These are phyloP conservation scores for Auriculariales sp. DNA, from an alignment of 768 basidiomycete genomes.

Conservation along the genomic window DNA sequence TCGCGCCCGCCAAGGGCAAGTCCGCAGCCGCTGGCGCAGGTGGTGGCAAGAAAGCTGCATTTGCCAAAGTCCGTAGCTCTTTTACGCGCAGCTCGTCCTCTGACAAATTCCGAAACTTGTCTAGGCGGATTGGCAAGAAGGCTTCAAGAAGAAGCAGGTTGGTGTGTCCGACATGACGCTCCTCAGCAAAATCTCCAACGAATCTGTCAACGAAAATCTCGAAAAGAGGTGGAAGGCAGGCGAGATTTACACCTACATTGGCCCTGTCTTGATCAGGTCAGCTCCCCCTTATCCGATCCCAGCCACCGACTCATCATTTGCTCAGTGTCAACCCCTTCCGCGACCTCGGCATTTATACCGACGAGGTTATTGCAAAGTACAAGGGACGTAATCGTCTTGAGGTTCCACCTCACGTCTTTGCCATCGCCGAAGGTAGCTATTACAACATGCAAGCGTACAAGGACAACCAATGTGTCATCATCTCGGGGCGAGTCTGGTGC, in stretches of 20 bases:
- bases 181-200: conserved; percentile 91
- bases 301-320: too few relatives aligned
- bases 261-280: conserved; percentile 96
- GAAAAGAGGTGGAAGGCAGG: conserved; percentile 89
- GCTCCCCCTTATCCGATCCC: too few relatives aligned
- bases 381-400: conserved; percentile 96
- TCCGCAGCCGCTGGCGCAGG: conserved; percentile 16
- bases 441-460: conserved; percentile 99
- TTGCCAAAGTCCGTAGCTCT: conserved; percentile 72
- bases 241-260: conserved; percentile 99
- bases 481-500: conserved; percentile 98
- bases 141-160: conserved; percentile 98
- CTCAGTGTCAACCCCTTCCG: too few relatives aligned
- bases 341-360: conserved; percentile 98
- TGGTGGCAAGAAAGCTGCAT: conserved; percentile 34
- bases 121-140: conserved; percentile 98
- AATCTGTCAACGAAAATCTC: conserved; percentile 93
- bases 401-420: conserved; percentile 94
- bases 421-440: conserved; percentile 92
- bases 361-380: conserved; percentile 71
- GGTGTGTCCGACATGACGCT: conserved; percentile 99
- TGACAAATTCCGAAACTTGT: conserved; percentile 5
- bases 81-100: not conserved
- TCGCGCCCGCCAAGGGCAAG: conserved; percentile 48
- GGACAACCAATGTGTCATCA: conserved; percentile 99